phyloP scores from a whole-genome alignment of 108 stramenopile genomes.

The Cyclostephanos tholiformis region DNA sequence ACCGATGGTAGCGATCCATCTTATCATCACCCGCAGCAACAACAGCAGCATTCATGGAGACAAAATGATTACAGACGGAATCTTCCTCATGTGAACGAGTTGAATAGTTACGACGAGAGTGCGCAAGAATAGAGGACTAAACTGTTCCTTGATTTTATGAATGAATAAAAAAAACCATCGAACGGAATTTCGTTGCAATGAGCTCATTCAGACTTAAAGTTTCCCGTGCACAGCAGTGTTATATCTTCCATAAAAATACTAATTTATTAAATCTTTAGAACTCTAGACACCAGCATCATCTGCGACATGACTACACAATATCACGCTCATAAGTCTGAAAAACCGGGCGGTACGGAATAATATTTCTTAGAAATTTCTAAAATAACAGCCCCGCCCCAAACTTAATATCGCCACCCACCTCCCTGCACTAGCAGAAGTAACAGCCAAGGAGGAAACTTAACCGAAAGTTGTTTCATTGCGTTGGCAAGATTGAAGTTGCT shows the following conservation, averaged over 20 bases:
- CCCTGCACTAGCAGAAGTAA: background rate
- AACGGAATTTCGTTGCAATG: no score
- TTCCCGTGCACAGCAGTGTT: no score
- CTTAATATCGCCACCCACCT: background rate
- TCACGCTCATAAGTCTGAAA: no score
- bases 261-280: no score
- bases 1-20: constrained; percentile 21
- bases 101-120: constrained; percentile 10
- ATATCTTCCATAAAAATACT: no score
- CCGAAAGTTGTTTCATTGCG: constrained; percentile 50
- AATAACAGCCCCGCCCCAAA: background rate
- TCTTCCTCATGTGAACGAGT: constrained; percentile 38
- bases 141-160: no score
- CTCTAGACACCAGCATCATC: no score
- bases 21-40: background rate
- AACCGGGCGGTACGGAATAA: no score
- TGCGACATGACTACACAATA: no score
- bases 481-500: constrained; percentile 90
- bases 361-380: background rate
- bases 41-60: constrained; percentile 17
- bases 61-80: constrained; percentile 14
- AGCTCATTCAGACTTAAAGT: no score
- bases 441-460: background rate
- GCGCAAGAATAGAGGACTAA: no score
- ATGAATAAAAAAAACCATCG: no score